Conservation (phyloP, 73 alveolate genomes). For the Paramecium sonneborni region DNA sequence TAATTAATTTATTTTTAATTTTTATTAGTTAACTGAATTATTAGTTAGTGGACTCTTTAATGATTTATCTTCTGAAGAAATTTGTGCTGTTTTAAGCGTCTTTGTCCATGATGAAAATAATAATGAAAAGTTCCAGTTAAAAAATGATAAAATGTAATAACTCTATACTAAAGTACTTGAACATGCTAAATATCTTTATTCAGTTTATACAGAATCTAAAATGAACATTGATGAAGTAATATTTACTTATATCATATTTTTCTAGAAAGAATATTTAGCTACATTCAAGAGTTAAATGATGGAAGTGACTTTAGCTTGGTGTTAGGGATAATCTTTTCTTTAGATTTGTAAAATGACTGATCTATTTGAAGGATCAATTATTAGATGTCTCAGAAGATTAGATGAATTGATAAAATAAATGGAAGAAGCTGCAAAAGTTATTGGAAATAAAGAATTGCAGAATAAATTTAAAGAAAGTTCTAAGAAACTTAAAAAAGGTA, state of each 20-base stretch:
- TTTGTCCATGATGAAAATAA: conserved; percentile 83
- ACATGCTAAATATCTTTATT: conserved; percentile 84
- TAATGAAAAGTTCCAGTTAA: conserved; percentile 74
- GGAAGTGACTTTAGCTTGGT: conserved; percentile 93
- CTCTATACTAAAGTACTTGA: conserved; percentile 62
- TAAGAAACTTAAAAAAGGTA: conserved; percentile 97
- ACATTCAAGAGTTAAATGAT: conserved; percentile 78
- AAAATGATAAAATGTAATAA: conserved; percentile 74
- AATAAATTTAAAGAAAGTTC: conserved; percentile 92
- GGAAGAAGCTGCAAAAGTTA: conserved; percentile 86
- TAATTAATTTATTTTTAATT: background rate
- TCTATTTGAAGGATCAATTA: conserved; percentile 95
- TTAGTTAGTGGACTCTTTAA: conserved; percentile 88
- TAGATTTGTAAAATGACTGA: conserved; percentile 91
- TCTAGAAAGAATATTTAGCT: conserved; percentile 59
- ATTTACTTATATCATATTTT: conserved; percentile 45
- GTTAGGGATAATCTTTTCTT: conserved; percentile 88
- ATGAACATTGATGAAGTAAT: conserved; percentile 93
- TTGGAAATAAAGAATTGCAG: conserved; percentile 88
- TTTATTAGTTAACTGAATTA: conserved; percentile 78
- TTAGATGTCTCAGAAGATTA: conserved; percentile 92
- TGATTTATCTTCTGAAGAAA: conserved; percentile 81
- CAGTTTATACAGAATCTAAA: conserved; percentile 88
- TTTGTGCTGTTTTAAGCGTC: conserved; percentile 90
- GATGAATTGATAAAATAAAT: conserved; percentile 94